Evolutionary conservation across 768 basidiomycete species (phyloP), one percentile per base, ranked within the genome.

Genomic region (Tricholoma hemisulphureum): DNA sequence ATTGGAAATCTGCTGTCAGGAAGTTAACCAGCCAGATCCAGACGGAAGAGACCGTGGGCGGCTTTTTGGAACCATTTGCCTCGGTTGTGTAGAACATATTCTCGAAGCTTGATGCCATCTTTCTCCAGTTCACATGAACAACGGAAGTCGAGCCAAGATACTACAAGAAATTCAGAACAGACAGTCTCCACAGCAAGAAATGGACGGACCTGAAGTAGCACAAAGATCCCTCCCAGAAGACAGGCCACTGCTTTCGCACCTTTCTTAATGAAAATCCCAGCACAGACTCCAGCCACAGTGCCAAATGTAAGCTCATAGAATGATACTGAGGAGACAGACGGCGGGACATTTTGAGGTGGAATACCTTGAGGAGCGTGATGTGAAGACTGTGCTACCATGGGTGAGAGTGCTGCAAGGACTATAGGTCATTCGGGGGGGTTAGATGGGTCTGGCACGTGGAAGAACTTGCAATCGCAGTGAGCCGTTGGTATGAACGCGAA

Each of bases 181-280:
- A 37, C n/a, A 39, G 2, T 9, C 10, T n/a, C 11, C 13, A 26
- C 11, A 26, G 20, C n/a, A 14, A 51, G 14, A 31, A 41, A 10
- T 24, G 26, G 4, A 67, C 83, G 48, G 57, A 93, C 95, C 83
- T 96, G 95, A 8, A 98, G 81, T 45, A 98, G 73, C 20, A 98
- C 88, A 62, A 97, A 98, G 2, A 91, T 76, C 3, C 93, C 94
- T 3, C 96, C 96, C n/a, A 97, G 73, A 41, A 89, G 68, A 74
- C 93, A 95, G 0, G 95, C 96, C 10, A 88, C 72, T 2, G 83
- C 78, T 69, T 88, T 91, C 7, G 88, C 84, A n/a, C 96, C 95
- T 71, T 96, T 98, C 75, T 97, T 98, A 64, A 96, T 78, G 67
- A 98, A 98, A 0, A 98, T 81, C 0, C 96, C 96, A 0, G 93